phyloP scores from a whole-genome alignment of 345 rosid genomes.

The Pseudoturritis turrita region DNA sequence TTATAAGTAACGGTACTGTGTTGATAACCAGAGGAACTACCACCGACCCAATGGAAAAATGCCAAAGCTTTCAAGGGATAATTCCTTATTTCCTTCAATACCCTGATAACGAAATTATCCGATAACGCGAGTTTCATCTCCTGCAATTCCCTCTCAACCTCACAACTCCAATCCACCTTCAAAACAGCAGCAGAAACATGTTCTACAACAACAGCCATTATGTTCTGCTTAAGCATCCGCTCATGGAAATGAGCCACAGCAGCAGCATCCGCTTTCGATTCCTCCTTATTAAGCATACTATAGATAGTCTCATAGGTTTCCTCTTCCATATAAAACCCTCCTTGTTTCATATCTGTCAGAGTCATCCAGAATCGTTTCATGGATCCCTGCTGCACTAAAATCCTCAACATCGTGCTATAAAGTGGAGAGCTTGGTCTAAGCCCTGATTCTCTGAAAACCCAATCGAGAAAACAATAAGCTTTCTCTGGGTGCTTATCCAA shows the following conservation, averaged over 20 bases:
- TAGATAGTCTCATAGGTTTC: constrained; percentile 52
- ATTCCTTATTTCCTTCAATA: constrained; percentile 56
- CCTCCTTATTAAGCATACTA: constrained; percentile 42
- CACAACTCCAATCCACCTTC: constrained; percentile 42
- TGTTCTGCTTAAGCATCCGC: constrained; percentile 66
- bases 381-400: constrained; percentile 41
- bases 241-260: constrained; percentile 64
- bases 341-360: constrained; percentile 59
- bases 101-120: constrained; percentile 65
- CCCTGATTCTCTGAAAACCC: constrained; percentile 54
- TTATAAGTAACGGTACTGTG: constrained; percentile 56
- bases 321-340: constrained; percentile 64
- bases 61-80: constrained; percentile 48
- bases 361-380: constrained; percentile 65
- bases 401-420: constrained; percentile 62
- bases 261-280: constrained; percentile 43
- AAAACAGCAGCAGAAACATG: constrained; percentile 38
- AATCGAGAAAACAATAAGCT: constrained; percentile 57
- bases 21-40: constrained; percentile 30
- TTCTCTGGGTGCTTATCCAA: constrained; percentile 51
- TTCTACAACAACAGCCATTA: constrained; percentile 38
- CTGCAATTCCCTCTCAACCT: constrained; percentile 52
- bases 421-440: constrained; percentile 60
- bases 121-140: constrained; percentile 44
- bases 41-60: constrained; percentile 54